Evolutionary conservation across 129 eudicot species (phyloP).

Genomic region (Kitagawia praeruptora): DNA sequence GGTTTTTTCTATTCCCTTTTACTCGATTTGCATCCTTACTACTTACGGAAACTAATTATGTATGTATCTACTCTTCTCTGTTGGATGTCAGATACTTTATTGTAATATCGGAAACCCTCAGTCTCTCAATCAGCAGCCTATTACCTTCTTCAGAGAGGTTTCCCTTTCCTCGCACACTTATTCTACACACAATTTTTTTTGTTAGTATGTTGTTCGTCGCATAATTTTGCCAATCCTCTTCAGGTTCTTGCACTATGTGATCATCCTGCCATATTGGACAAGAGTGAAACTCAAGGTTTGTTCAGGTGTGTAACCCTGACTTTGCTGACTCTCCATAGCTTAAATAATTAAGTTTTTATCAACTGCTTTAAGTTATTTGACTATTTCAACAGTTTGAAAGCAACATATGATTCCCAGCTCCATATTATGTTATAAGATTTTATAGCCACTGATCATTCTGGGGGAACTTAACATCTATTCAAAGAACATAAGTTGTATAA

Average conservation of each 20-base stretch:
- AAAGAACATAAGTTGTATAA: background rate
- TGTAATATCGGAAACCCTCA: conserved; percentile 99
- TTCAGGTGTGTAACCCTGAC: conserved; percentile 47
- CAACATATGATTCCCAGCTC: background rate
- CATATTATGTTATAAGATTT: background rate
- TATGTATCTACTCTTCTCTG: conserved; percentile 1
- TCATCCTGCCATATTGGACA: conserved; percentile 91
- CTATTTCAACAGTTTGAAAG: background rate
- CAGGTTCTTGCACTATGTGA: conserved; percentile 98
- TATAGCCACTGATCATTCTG: background rate
- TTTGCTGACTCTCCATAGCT: background rate
- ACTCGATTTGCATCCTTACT: background rate
- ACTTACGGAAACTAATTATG: background rate
- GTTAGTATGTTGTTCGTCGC: background rate
- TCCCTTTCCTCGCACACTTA: background rate
- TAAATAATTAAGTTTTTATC: background rate
- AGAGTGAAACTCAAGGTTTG: conserved; percentile 78
- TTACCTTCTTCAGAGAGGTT: conserved; percentile 96
- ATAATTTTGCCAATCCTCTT: conserved; percentile 14
- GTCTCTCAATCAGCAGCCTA: conserved; percentile 93
- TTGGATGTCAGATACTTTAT: conserved; percentile 59
- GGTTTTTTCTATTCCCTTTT: conserved; percentile 27
- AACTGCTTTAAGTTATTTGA: background rate
- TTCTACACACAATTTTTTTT: background rate
- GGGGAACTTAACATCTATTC: background rate